Base-by-base conservation (phyloP, 345 rosid genomes). In the Linum trigynum region DNA sequence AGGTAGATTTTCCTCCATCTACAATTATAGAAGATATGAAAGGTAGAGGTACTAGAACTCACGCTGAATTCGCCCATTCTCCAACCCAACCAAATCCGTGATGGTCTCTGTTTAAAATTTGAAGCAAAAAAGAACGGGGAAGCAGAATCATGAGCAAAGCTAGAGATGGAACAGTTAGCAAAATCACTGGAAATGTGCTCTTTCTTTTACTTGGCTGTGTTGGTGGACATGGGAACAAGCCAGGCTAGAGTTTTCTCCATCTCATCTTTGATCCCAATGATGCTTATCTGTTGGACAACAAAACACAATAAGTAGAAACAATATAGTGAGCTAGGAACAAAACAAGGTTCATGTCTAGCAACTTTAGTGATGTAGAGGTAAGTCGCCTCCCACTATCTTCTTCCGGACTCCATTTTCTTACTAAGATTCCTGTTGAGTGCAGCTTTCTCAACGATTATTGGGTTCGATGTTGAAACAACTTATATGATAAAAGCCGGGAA, bases 11-110 rank as follows among this genome's bases (percentile, higher is more conserved):
- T 23, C 32, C 32, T 23, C 32, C 32, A 23, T 0, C 32, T 23
- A 23, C 32, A 23, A 35, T 45, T 5, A 72, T 14, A 14, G 50
- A 15, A 15, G 11, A 39, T 56, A 40, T 57, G 38, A 37, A 4
- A 38, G 56, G 4, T 37, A 57, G 2, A 40, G 12, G 60, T 5
- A 35, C 36, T 59, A 65, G 39, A 3, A 38, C 70, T 66, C 62
- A 74, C 77, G 74, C 67, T 5, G 62, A 14, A 70, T 70, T 70
- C 41, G 74, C 78, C 78, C 78, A 74, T 53, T 74, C 78, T 58
- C 78, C 78, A 41, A 74, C 78, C 78, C 78, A 74, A 62, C 78
- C 78, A 59, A 74, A 74, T 11, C 78, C 78, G 7, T 74, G 78
- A 62, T 74, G 78, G 0, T 64, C 71, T 57, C 78, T 74, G 71